These are phyloP conservation scores for Colletotrichum lini DNA, from an alignment of 2,329 filamentous ascomycete genomes.

Conservation along the genomic window DNA sequence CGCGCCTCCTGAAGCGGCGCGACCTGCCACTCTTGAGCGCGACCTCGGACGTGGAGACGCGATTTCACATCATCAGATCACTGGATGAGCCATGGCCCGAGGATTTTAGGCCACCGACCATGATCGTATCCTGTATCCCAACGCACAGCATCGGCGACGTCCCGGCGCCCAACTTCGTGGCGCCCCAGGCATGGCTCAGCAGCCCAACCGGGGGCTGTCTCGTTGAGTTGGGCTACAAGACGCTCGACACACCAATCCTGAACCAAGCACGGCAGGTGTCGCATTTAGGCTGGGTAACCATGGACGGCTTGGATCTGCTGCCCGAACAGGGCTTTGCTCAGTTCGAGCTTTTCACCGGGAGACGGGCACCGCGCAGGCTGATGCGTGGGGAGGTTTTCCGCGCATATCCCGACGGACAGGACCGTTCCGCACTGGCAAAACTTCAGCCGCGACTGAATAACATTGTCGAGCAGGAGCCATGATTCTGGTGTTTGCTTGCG, in stretches of 20 bases:
- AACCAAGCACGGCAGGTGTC: slow-evolving; percentile 74
- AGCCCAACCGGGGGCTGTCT: slow-evolving; percentile 83
- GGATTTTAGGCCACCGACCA: slow-evolving; percentile 75
- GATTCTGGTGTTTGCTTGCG: too few species aligned
- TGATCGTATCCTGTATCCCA: slow-evolving; percentile 83
- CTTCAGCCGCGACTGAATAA: slow-evolving; percentile 57
- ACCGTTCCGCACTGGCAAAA: slow-evolving; percentile 56
- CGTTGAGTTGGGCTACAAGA: slow-evolving; percentile 82
- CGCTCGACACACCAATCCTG: slow-evolving; percentile 79
- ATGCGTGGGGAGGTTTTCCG: slow-evolving; percentile 77
- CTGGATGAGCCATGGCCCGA: slow-evolving; percentile 75
- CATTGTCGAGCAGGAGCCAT: slow-evolving; percentile 35
- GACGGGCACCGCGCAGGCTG: slow-evolving; percentile 75
- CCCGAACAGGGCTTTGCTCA: slow-evolving; percentile 86
- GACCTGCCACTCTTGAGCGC: slow-evolving; percentile 60
- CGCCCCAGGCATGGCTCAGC: slow-evolving; percentile 78
- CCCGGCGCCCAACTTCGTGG: slow-evolving; percentile 77
- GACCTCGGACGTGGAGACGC: slow-evolving; percentile 52
- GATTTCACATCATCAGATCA: slow-evolving; percentile 71
- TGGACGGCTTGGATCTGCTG: slow-evolving; percentile 82
- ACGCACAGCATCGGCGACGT: slow-evolving; percentile 75
- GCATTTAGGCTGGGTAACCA: slow-evolving; percentile 78
- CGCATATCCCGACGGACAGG: slow-evolving; percentile 60
- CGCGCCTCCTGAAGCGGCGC: slow-evolving; percentile 63
- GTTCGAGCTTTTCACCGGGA: slow-evolving; percentile 85